Conservation (phyloP, 495 filamentous ascomycete genomes). For the Parmelia sp. region DNA sequence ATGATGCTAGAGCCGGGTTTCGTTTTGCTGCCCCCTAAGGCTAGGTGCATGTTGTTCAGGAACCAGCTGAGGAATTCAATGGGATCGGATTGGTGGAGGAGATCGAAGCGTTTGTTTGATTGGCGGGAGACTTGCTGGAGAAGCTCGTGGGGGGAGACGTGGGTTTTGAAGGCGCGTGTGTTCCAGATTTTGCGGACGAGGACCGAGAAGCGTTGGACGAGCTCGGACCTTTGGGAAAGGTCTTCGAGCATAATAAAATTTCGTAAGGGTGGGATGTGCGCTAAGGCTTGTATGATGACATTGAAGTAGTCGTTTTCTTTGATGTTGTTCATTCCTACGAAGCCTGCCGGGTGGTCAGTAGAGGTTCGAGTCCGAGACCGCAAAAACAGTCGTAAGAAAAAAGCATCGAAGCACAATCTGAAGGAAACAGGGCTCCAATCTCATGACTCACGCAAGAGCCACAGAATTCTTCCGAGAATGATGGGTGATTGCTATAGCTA, state of each 20-base stretch:
- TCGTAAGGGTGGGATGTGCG: constrained; percentile 82
- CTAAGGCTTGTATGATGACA: constrained; percentile 86
- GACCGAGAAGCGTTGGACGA: constrained; percentile 75
- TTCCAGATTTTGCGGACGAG: constrained; percentile 98
- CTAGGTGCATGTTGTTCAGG: constrained; percentile 87
- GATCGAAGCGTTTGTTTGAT: constrained; percentile 86
- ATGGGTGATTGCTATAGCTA: neutral
- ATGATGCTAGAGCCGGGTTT: constrained; percentile 72
- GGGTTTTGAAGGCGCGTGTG: constrained; percentile 88
- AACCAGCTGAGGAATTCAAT: constrained; percentile 97
- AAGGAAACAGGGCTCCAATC: neutral
- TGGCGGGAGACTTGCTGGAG: constrained; percentile 87
- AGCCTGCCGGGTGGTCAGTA: constrained; percentile 45
- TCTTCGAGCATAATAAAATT: constrained; percentile 90
- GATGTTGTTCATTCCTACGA: constrained; percentile 99
- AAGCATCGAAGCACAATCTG: neutral
- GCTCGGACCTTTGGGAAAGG: constrained; percentile 51
- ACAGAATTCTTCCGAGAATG: neutral
- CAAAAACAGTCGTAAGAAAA: neutral
- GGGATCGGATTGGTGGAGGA: constrained; percentile 87
- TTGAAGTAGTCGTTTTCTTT: constrained; percentile 99
- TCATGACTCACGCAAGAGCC: neutral
- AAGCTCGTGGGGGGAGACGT: constrained; percentile 95
- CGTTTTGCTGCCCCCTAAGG: constrained; percentile 81
- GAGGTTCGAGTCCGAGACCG: neutral